Base-by-base conservation (phyloP, 2,329 filamentous ascomycete genomes). In the Esteya vermicola region DNA sequence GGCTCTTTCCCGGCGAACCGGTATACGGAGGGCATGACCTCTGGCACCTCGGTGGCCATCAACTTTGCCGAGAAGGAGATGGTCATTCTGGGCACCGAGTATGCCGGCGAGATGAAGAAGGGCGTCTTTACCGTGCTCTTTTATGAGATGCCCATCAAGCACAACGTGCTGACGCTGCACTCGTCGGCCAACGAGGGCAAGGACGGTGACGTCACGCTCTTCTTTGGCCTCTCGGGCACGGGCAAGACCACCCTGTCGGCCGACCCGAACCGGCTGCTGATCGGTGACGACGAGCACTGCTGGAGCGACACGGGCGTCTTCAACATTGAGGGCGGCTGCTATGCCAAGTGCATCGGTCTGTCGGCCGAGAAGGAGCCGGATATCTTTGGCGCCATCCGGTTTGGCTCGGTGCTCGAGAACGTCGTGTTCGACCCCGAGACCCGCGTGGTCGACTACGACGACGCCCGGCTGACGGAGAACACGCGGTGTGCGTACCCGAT, bases 41-140 rank as follows among this genome's bases (percentile, higher is more conserved):
- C 91, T 18, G 85, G 85, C 47, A 98, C 91, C 39, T 98, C 91
- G 9, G 89, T 98, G 39, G 82, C 91, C 52, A 93, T 98, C 71
- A 98, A 98, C 78, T 98, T 98, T 55, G 83, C 82, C 58, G 88
- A 95, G 59, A 95, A 94, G 80, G 91, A 98, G 75, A 98, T 98
- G 91, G 91, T 98, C 52, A 98, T 98, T 60, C 79, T 98, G 43
- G 91, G 91, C 61, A 98, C 91, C 27, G 91, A 98, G 69, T 98
- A 98, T 58, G 91, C 91, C 43, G 89, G 89, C 55, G 84, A 89
- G 68, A 89, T 91, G 84, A 94, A 94, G 72, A 94, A 94, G 72
- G 88, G 91, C 53, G 76, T 98, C 63, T 98, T 98, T 75, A 98
- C 91, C 36, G 86, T 98, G 38, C 79, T 98, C 60, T 98, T 94